A percentile compares a stretch with the other conserved stretches of the same genome.
phyloP scores from a whole-genome alignment of 345 rosid species.

The Erysimum cheiranthoides region DNA sequence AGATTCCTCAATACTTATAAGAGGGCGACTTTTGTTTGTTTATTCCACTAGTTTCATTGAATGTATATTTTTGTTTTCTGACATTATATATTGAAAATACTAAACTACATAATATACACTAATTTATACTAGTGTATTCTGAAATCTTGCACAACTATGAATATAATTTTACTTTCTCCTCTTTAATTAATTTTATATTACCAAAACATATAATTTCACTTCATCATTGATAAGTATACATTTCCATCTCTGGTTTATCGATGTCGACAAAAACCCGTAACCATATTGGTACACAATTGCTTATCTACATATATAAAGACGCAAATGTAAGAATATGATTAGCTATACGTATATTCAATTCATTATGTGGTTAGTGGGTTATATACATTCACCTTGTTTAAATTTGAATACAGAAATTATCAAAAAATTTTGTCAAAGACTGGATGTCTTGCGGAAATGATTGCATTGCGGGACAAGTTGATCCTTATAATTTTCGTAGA shows the following conservation, averaged over 20 bases:
- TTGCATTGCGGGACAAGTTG: not conserved
- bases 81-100: not conserved
- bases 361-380: not conserved
- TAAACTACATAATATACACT: not conserved
- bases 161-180: not conserved
- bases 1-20: constrained; percentile 16
- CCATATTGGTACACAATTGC: not conserved
- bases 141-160: not conserved
- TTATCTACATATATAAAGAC: not conserved
- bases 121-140: not conserved
- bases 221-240: not conserved
- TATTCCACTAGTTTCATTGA: not conserved
- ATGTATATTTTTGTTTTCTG: not conserved
- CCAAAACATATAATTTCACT: not conserved
- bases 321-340: not conserved
- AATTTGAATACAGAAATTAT: not conserved
- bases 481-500: not conserved
- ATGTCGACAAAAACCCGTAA: not conserved
- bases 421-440: not conserved
- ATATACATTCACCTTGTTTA: not conserved
- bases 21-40: not conserved
- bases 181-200: not conserved
- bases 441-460: not conserved
- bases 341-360: not conserved
- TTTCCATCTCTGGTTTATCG: not conserved